phyloP scores from a whole-genome alignment of 1,284 basidiomycete species.

The Cystobasidium sp. region DNA sequence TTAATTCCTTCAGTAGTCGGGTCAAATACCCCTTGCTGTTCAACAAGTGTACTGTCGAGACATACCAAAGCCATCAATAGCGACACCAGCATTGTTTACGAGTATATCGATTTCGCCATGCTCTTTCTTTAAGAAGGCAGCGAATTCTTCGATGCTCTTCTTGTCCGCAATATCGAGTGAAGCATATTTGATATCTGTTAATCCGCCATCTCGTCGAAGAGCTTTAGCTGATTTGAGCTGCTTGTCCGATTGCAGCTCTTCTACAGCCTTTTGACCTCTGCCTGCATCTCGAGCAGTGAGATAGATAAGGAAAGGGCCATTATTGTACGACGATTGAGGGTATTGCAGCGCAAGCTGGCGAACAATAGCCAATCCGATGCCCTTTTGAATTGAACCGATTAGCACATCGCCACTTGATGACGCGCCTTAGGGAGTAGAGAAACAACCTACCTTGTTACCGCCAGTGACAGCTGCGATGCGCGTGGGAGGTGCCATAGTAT shows the following conservation, averaged over 20 bases:
- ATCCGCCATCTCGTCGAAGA: slow-evolving; percentile 32
- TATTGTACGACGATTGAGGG: slow-evolving; percentile 45
- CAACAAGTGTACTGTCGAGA: neutral
- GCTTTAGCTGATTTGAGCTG: slow-evolving; percentile 45
- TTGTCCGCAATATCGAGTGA: slow-evolving; percentile 49
- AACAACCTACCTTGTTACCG: slow-evolving; percentile 31
- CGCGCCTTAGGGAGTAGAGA: neutral
- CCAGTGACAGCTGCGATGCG: slow-evolving; percentile 40
- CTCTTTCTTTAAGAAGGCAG: slow-evolving; percentile 42
- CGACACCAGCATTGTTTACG: slow-evolving; percentile 55
- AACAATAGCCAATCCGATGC: slow-evolving; percentile 50
- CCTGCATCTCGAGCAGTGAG: slow-evolving; percentile 50
- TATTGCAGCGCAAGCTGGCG: slow-evolving; percentile 51
- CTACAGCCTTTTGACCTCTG: slow-evolving; percentile 52
- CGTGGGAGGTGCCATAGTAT: slow-evolving; percentile 23
- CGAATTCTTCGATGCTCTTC: slow-evolving; percentile 44
- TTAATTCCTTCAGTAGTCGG: neutral
- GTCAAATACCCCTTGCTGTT: neutral
- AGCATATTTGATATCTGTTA: slow-evolving; percentile 40
- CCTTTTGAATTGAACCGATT: neutral
- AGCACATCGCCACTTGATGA: too few species aligned
- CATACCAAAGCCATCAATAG: slow-evolving; percentile 50
- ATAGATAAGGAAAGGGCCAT: slow-evolving; percentile 53
- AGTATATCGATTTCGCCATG: slow-evolving; percentile 52
- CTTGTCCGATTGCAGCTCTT: slow-evolving; percentile 45